These are phyloP conservation scores for Neurospora intermedia DNA, from an alignment of 495 filamentous ascomycete genomes.

Conservation along the genomic window DNA sequence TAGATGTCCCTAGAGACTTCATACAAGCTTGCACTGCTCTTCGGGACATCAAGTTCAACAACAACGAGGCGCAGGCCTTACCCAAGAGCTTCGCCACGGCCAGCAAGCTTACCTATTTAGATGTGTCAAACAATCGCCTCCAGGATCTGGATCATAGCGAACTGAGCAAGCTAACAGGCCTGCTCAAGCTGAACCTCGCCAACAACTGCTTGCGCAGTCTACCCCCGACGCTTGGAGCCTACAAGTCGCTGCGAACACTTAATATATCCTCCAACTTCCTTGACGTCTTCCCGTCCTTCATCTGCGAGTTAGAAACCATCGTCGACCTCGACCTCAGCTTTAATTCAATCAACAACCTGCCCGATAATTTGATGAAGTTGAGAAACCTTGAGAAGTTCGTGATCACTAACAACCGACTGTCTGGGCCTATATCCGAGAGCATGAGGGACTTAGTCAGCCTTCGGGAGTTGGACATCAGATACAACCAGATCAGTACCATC, in stretches of 20 bases:
- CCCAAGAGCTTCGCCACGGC: constrained; percentile 78
- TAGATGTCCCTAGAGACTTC: constrained; percentile 94
- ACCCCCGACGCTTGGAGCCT: constrained; percentile 70
- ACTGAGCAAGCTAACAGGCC: constrained; percentile 48
- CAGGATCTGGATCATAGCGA: constrained; percentile 78
- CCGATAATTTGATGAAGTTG: constrained; percentile 65
- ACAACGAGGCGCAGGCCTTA: constrained; percentile 82
- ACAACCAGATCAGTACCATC: constrained; percentile 78
- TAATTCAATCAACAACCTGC: constrained; percentile 71
- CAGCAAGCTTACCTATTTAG: constrained; percentile 71
- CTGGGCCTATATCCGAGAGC: constrained; percentile 57
- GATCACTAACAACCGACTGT: constrained; percentile 87
- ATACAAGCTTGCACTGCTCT: constrained; percentile 85
- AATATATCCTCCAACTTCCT: constrained; percentile 91
- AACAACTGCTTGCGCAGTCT: constrained; percentile 78
- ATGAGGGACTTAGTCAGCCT: constrained; percentile 64
- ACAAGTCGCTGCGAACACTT: constrained; percentile 63
- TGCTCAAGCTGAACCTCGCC: constrained; percentile 83
- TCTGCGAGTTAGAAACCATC: constrained; percentile 70
- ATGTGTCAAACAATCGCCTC: constrained; percentile 88
- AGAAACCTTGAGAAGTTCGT: constrained; percentile 75
- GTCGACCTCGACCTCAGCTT: constrained; percentile 96
- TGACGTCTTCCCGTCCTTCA: constrained; percentile 68
- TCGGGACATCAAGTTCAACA: constrained; percentile 87
- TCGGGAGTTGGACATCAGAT: constrained; percentile 87